Percentiles rank a stretch among this genome's conserved stretches.
Conservation (phyloP, 495 filamentous ascomycete species). For the Xylaria grammica region DNA sequence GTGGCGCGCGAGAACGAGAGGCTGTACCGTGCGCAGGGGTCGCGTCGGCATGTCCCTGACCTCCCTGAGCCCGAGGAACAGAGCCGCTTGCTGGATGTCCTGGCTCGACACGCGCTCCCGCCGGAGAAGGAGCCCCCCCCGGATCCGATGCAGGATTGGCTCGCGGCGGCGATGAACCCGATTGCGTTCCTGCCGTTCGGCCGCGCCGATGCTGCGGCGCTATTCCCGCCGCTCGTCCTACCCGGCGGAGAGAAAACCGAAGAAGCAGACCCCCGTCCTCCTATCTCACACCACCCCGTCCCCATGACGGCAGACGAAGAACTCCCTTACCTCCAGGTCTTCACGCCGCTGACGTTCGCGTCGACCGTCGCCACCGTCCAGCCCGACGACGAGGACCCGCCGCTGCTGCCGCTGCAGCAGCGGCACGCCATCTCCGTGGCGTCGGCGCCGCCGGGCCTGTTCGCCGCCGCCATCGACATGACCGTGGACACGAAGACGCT, state of each 20-base stretch:
- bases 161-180: conserved; percentile 49
- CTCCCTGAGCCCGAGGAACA: conserved; percentile 30
- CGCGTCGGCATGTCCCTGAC: background rate
- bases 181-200: conserved; percentile 57
- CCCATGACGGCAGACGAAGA: conserved; percentile 55
- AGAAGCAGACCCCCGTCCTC: conserved; percentile 32
- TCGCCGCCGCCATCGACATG: conserved; percentile 53
- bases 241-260: conserved; percentile 16
- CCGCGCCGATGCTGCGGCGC: conserved; percentile 28
- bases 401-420: conserved; percentile 41
- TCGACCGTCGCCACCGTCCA: conserved; percentile 52
- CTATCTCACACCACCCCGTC: conserved; percentile 59
- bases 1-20: conserved; percentile 47
- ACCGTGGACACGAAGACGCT: conserved; percentile 50
- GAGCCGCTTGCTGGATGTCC: conserved; percentile 41
- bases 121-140: conserved; percentile 33
- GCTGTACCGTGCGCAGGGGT: conserved; percentile 36
- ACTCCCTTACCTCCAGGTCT: conserved; percentile 61
- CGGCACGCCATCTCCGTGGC: conserved; percentile 47
- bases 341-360: conserved; percentile 59
- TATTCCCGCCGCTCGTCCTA: conserved; percentile 21
- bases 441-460: conserved; percentile 44
- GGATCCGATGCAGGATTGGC: conserved; percentile 38
- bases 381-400: conserved; percentile 22
- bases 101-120: conserved; percentile 45